Evolutionary conservation across 148 eudicot species (phyloP).

Genomic region (Rhododendron griersonianum): DNA sequence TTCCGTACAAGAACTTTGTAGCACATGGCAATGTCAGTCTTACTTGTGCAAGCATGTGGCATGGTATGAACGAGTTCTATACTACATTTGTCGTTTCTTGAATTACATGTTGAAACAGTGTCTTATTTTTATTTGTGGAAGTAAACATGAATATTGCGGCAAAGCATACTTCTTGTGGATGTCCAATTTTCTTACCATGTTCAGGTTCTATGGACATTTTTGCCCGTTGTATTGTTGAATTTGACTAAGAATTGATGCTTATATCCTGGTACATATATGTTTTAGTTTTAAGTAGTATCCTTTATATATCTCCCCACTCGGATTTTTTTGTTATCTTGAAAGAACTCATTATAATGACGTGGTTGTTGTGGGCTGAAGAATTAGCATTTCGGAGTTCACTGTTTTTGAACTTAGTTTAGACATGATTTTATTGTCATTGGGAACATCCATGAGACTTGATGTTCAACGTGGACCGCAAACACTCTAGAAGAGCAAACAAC

Average conservation of each 20-base stretch:
- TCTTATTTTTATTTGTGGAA: neutral
- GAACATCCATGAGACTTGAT: neutral
- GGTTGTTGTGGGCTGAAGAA: neutral
- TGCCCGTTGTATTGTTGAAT: neutral
- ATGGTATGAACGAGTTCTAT: slow-evolving; percentile 27
- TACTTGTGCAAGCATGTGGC: slow-evolving; percentile 30
- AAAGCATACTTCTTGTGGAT: neutral
- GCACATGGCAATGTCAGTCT: slow-evolving; percentile 34
- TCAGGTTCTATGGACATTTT: neutral
- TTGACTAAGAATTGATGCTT: neutral
- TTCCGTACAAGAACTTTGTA: slow-evolving; percentile 9
- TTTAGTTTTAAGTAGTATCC: neutral
- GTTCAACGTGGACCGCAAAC: neutral
- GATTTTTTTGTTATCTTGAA: neutral
- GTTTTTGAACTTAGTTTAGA: neutral
- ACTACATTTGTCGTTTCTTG: neutral
- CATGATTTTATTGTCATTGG: neutral
- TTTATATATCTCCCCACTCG: neutral
- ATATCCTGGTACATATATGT: neutral
- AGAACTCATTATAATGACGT: neutral
- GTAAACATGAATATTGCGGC: neutral
- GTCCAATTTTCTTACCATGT: neutral
- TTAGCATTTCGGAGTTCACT: too few relatives aligned
- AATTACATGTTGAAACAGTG: neutral
- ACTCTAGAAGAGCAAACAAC: neutral